phyloP scores from a whole-genome alignment of 371 early-diverging fungal genomes.

The Paraphysoderma sedebokerense region DNA sequence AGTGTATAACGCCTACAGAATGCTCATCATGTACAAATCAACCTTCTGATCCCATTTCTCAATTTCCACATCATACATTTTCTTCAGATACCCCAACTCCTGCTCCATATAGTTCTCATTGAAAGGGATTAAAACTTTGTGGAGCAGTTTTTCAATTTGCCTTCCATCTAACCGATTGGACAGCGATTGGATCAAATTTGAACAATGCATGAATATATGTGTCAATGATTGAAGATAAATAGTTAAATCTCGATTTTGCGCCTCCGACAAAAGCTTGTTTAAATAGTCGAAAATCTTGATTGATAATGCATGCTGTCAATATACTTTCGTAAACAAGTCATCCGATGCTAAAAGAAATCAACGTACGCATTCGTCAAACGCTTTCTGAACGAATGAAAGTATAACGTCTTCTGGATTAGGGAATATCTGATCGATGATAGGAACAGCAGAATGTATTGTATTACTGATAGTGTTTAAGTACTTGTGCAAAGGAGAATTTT shows the following conservation, averaged over 20 bases:
- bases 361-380: conserved; percentile 52
- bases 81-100: conserved; percentile 18
- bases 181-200: not conserved
- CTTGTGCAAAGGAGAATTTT: not conserved
- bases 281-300: conserved; percentile 58
- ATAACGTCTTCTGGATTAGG: conserved; percentile 12
- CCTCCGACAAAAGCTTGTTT: conserved; percentile 17
- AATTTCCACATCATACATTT: conserved; percentile 15
- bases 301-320: too few species aligned
- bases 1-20: too few species aligned
- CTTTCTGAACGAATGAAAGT: conserved; percentile 32
- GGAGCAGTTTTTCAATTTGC: not conserved
- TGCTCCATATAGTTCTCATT: conserved; percentile 17
- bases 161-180: not conserved
- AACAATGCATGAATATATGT: conserved; percentile 1
- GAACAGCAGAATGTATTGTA: not conserved
- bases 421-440: conserved; percentile 43
- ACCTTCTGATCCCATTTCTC: conserved; percentile 18
- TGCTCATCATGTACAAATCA: too few species aligned
- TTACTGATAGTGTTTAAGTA: conserved; percentile 1
- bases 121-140: conserved; percentile 13
- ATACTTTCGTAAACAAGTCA: too few species aligned
- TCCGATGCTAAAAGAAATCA: too few species aligned
- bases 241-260: conserved; percentile 14
- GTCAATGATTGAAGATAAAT: conserved; percentile 29